These are phyloP conservation scores for Cryptococcus sp. DNA, from an alignment of 1,284 basidiomycete genomes.

Conservation along the genomic window DNA sequence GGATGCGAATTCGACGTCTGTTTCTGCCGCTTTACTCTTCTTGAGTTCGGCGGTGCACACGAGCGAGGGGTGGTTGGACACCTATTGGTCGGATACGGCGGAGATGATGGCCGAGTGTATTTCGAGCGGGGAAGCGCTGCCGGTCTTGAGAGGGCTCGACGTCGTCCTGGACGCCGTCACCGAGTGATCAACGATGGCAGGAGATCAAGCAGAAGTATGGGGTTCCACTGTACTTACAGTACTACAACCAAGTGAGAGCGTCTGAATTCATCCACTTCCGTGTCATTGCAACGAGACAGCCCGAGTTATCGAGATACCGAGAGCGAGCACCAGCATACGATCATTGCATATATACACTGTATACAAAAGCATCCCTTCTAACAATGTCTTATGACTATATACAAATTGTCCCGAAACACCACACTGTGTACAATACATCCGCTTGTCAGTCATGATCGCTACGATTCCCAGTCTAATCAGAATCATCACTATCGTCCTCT, in stretches of 20 bases:
- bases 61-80: conserved; percentile 29
- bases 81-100: conserved; percentile 33
- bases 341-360: neutral
- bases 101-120: conserved; percentile 36
- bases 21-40: conserved; percentile 22
- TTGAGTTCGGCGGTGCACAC: conserved; percentile 24
- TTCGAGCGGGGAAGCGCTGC: conserved; percentile 26
- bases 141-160: conserved; percentile 36
- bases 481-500: conserved; percentile 11
- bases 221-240: neutral
- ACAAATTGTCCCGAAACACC: neutral
- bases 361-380: neutral
- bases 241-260: neutral
- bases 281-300: neutral
- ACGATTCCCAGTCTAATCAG: neutral
- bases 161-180: conserved; percentile 28
- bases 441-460: neutral
- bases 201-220: too few relatives aligned
- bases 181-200: conserved; percentile 4
- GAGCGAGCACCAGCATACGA: neutral
- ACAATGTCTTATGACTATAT: neutral
- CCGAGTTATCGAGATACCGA: too few relatives aligned
- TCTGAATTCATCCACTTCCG: neutral
- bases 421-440: neutral
- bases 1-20: conserved; percentile 15